Conservation (phyloP, 2,329 filamentous ascomycete genomes). For the Knufia petricola region DNA sequence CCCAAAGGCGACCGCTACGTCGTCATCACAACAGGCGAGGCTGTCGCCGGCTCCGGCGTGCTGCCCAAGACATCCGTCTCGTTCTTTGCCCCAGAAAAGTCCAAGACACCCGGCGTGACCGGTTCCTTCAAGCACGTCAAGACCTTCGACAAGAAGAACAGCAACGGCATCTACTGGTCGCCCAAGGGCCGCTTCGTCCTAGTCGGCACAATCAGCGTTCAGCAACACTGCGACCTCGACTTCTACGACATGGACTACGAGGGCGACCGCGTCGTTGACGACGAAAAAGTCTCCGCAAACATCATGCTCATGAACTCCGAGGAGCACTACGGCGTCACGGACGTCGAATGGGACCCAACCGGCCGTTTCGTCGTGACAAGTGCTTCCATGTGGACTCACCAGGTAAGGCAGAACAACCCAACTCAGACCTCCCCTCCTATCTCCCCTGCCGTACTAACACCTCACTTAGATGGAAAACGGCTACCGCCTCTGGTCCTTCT, state of each 20-base stretch:
- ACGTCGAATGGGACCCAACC: constrained; percentile 96
- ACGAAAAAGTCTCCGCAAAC: constrained; percentile 92
- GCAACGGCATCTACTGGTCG: constrained; percentile 99
- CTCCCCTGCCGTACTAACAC: neutral
- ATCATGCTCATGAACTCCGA: constrained; percentile 86
- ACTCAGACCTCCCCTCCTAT: neutral
- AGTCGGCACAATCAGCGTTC: constrained; percentile 82
- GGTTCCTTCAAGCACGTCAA: constrained; percentile 96
- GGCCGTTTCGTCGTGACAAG: constrained; percentile 90
- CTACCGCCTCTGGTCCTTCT: constrained; percentile 97
- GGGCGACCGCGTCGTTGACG: constrained; percentile 84
- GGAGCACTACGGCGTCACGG: constrained; percentile 95
- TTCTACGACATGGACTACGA: constrained; percentile 98
- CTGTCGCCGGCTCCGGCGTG: constrained; percentile 65
- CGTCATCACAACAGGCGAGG: constrained; percentile 88
- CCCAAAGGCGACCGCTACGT: constrained; percentile 96
- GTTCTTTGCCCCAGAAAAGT: constrained; percentile 95
- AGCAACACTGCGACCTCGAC: constrained; percentile 89
- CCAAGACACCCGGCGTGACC: constrained; percentile 60
- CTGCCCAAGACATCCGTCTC: constrained; percentile 87
- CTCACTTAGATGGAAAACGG: constrained; percentile 87
- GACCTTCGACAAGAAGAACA: constrained; percentile 97
- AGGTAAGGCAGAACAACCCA: constrained; percentile 50
- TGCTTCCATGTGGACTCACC: constrained; percentile 91
- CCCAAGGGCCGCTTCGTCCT: constrained; percentile 91